Conservation (phyloP, 768 basidiomycete genomes). For the Mycena polygramma region DNA sequence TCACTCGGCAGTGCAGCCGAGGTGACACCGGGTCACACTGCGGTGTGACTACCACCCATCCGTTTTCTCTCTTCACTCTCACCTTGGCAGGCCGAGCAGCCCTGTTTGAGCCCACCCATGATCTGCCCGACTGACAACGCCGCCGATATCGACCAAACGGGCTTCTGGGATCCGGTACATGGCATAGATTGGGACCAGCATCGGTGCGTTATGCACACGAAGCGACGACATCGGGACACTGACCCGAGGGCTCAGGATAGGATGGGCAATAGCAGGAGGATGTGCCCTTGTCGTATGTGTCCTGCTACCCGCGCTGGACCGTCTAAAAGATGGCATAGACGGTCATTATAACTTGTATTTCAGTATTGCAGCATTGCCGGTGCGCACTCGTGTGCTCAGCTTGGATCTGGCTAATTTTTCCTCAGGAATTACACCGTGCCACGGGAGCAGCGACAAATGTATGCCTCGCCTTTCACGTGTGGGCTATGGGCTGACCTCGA, state of each 20-base stretch:
- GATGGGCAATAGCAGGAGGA: slow-evolving; percentile 79
- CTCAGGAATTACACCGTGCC: slow-evolving; percentile 78
- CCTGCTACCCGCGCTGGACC: neutral
- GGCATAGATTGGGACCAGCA: slow-evolving; percentile 66
- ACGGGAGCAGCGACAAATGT: slow-evolving; percentile 87
- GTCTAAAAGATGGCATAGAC: slow-evolving; percentile 10
- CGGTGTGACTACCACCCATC: neutral
- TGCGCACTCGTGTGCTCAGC: slow-evolving; percentile 9
- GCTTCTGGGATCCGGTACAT: slow-evolving; percentile 67
- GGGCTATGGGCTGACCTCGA: slow-evolving; percentile 13
- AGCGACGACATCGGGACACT: neutral
- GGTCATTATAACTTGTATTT: slow-evolving; percentile 28
- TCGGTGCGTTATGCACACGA: slow-evolving; percentile 21
- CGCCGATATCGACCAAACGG: slow-evolving; percentile 64
- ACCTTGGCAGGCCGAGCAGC: neutral
- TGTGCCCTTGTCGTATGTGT: slow-evolving; percentile 64
- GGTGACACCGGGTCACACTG: slow-evolving; percentile 1
- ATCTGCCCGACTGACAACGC: slow-evolving; percentile 66
- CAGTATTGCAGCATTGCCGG: slow-evolving; percentile 24
- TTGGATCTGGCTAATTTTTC: neutral
- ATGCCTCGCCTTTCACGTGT: slow-evolving; percentile 21
- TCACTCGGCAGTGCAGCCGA: neutral
- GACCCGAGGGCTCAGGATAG: slow-evolving; percentile 64
- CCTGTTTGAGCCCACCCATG: neutral
- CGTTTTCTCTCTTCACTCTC: neutral